Conservation (phyloP, 108 stramenopile genomes). For the Bacterosira constricta region DNA sequence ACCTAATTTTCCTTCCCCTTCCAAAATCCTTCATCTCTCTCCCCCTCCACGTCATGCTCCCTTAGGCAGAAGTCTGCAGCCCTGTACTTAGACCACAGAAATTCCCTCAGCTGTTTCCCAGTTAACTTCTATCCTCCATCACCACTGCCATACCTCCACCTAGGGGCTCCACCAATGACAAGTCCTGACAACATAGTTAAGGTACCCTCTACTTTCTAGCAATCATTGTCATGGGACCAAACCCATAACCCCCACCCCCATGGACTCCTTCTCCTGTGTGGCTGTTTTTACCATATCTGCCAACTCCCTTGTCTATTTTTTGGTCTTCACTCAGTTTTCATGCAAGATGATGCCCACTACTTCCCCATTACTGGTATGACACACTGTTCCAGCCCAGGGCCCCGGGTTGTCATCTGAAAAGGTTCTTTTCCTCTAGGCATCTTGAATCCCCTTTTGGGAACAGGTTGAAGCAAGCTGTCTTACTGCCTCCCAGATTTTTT, state of each 20-base stretch:
- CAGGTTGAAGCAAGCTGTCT: no score
- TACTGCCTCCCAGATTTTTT: no score
- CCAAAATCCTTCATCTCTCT: no score
- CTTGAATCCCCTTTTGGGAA: slow-evolving; percentile 39
- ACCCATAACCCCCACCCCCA: no score
- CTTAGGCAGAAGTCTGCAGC: no score
- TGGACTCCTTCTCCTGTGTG: no score
- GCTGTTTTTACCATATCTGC: no score
- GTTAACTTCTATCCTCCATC: slow-evolving; percentile 40
- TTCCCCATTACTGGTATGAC: slow-evolving; percentile 34
- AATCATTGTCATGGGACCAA: not conserved
- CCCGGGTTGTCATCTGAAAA: slow-evolving; percentile 19
- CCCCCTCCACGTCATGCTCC: no score
- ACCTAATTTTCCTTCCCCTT: no score
- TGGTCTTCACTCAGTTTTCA: slow-evolving; percentile 30
- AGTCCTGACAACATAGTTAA: slow-evolving; percentile 34
- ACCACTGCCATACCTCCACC: slow-evolving; percentile 39
- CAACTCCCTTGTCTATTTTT: not conserved
- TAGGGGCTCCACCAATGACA: slow-evolving; percentile 34
- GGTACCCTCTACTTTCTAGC: slow-evolving; percentile 33
- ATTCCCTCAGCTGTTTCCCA: not conserved
- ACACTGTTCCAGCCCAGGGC: not conserved
- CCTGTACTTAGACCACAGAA: no score
- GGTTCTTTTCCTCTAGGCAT: slow-evolving; percentile 49
- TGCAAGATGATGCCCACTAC: not conserved